These are phyloP conservation scores for Leccinum boreale DNA, from an alignment of 768 basidiomycete genomes.

Conservation along the genomic window DNA sequence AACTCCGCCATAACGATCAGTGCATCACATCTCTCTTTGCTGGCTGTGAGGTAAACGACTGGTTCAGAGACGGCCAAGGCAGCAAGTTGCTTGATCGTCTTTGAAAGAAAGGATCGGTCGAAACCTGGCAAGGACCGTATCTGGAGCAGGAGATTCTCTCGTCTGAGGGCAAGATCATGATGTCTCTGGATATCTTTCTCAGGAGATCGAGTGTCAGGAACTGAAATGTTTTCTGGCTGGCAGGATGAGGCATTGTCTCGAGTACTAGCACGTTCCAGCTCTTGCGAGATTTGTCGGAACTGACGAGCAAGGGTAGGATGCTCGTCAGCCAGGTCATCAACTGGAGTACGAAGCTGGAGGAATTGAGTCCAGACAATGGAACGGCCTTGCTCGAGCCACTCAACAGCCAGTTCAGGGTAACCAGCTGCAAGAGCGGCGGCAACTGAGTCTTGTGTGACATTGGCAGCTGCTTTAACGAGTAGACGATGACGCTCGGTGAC, in stretches of 20 bases:
- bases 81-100: too few relatives aligned
- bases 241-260: not conserved
- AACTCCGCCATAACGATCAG: not conserved
- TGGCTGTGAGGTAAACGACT: too few relatives aligned
- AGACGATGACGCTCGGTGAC: not conserved
- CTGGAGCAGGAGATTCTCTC: not conserved
- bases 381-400: not conserved
- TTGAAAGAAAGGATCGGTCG: not conserved
- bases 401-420: not conserved
- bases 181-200: not conserved
- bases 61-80: too few relatives aligned
- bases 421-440: not conserved
- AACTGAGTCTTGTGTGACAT: not conserved
- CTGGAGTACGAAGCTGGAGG: not conserved
- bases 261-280: not conserved
- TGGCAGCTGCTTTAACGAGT: not conserved
- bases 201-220: fast-evolving
- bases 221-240: not conserved
- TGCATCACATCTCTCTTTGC: too few relatives aligned
- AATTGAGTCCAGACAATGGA: not conserved
- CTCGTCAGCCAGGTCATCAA: not conserved
- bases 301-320: not conserved
- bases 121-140: not conserved
- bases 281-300: not conserved
- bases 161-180: not conserved